Evolutionary conservation across 2,329 filamentous ascomycete species (phyloP).

Genomic region (Colletotrichum noveboracense): DNA sequence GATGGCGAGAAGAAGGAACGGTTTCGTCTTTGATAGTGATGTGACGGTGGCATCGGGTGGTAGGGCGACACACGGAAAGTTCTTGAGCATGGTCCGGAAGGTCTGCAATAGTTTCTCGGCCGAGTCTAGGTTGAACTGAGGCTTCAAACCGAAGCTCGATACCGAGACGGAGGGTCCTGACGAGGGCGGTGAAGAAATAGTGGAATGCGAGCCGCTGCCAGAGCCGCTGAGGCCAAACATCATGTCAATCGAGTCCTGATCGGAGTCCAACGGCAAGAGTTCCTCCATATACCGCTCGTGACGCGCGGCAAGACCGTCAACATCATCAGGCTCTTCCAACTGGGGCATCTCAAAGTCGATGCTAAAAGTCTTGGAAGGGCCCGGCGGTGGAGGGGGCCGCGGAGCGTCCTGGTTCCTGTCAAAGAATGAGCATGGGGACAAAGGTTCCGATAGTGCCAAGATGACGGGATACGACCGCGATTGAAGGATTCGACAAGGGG

Average conservation of each 20-base stretch:
- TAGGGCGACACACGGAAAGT: slow-evolving; percentile 50
- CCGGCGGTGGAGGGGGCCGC: slow-evolving; percentile 35
- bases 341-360: slow-evolving; percentile 56
- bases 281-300: slow-evolving; percentile 49
- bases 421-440: slow-evolving; percentile 24
- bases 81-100: slow-evolving; percentile 48
- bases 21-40: slow-evolving; percentile 48
- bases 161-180: slow-evolving; percentile 34
- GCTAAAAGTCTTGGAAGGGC: slow-evolving; percentile 55
- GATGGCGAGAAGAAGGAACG: slow-evolving; percentile 60
- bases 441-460: neutral
- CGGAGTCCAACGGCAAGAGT: slow-evolving; percentile 37
- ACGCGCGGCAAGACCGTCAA: slow-evolving; percentile 47
- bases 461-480: neutral
- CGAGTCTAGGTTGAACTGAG: slow-evolving; percentile 61
- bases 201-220: neutral
- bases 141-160: slow-evolving; percentile 48
- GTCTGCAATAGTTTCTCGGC: slow-evolving; percentile 48
- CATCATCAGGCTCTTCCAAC: slow-evolving; percentile 40
- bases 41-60: slow-evolving; percentile 45
- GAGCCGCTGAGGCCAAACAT: slow-evolving; percentile 6
- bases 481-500: neutral
- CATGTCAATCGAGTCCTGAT: slow-evolving; percentile 19
- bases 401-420: slow-evolving; percentile 21
- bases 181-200: slow-evolving; percentile 24